These are phyloP conservation scores for Didymella glomerata DNA, from an alignment of 2,329 filamentous ascomycete genomes.

Conservation along the genomic window DNA sequence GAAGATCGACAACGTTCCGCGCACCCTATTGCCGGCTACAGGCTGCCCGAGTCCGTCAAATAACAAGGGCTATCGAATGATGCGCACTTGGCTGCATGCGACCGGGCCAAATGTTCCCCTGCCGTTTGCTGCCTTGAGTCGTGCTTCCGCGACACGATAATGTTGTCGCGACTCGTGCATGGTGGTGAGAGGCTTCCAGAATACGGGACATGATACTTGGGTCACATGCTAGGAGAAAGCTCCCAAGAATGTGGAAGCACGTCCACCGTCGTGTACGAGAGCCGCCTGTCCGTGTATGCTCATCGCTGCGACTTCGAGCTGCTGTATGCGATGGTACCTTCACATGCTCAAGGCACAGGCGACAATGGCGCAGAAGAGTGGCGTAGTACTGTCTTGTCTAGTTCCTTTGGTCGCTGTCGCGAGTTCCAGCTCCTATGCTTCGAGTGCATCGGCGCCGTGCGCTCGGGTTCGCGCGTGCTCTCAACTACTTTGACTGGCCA, in stretches of 20 bases:
- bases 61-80: not conserved
- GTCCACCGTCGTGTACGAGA: not conserved
- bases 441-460: conserved; percentile 9
- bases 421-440: conserved; percentile 11
- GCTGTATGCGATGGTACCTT: not conserved
- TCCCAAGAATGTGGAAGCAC: not conserved
- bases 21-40: not conserved
- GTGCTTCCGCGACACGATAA: not conserved
- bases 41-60: not conserved
- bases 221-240: not conserved
- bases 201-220: not conserved
- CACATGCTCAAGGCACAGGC: not conserved
- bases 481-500: conserved; percentile 14
- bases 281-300: not conserved
- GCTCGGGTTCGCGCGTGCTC: not conserved
- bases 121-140: not conserved
- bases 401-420: not conserved
- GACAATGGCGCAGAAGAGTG: conserved; percentile 3
- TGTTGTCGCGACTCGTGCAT: not conserved
- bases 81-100: not conserved
- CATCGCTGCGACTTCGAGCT: not conserved
- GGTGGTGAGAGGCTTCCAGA: not conserved
- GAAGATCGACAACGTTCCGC: not conserved
- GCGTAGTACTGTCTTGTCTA: not conserved
- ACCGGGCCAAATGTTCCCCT: not conserved